phyloP scores from a whole-genome alignment of 495 filamentous ascomycete species.

The Talaromyces stipitatus region DNA sequence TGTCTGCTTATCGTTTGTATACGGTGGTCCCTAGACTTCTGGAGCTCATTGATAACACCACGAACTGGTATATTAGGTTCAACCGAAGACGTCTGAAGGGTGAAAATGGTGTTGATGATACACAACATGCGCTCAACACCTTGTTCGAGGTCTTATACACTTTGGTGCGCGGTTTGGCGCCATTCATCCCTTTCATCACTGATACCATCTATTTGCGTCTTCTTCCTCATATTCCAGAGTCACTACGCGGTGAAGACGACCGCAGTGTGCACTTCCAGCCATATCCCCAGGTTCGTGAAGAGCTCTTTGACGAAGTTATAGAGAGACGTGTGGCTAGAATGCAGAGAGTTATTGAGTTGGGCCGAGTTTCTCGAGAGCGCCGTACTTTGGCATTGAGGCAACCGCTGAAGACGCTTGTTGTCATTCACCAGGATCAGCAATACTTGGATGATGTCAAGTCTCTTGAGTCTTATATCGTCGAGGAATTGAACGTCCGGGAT shows the following conservation, averaged over 20 bases:
- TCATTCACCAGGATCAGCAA: slow-evolving; percentile 75
- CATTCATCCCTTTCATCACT: slow-evolving; percentile 92
- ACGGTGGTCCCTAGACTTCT: slow-evolving; percentile 90
- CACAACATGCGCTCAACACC: slow-evolving; percentile 83
- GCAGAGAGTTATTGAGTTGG: slow-evolving; percentile 92
- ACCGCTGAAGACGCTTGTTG: slow-evolving; percentile 80
- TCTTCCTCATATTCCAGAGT: slow-evolving; percentile 67
- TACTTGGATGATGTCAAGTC: slow-evolving; percentile 84
- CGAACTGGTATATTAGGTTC: slow-evolving; percentile 99
- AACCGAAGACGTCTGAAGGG: slow-evolving; percentile 95
- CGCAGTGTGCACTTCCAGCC: slow-evolving; percentile 88
- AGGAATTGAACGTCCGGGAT: slow-evolving; percentile 85
- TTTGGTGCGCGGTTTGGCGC: slow-evolving; percentile 75
- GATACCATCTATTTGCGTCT: slow-evolving; percentile 89
- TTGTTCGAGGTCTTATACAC: slow-evolving; percentile 96
- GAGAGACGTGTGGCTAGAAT: slow-evolving; percentile 83
- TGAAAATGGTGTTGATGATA: slow-evolving; percentile 81
- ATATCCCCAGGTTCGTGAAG: slow-evolving; percentile 80
- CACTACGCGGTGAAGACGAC: slow-evolving; percentile 55
- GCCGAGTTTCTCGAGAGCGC: slow-evolving; percentile 76
- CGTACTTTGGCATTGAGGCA: slow-evolving; percentile 80
- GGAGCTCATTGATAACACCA: slow-evolving; percentile 85
- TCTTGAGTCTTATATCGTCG: slow-evolving; percentile 74
- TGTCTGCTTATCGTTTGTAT: slow-evolving; percentile 76
- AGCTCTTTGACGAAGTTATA: slow-evolving; percentile 79